These are phyloP conservation scores for Elsinoe batatas DNA, from an alignment of 2,329 filamentous ascomycete species.

Conservation along the genomic window DNA sequence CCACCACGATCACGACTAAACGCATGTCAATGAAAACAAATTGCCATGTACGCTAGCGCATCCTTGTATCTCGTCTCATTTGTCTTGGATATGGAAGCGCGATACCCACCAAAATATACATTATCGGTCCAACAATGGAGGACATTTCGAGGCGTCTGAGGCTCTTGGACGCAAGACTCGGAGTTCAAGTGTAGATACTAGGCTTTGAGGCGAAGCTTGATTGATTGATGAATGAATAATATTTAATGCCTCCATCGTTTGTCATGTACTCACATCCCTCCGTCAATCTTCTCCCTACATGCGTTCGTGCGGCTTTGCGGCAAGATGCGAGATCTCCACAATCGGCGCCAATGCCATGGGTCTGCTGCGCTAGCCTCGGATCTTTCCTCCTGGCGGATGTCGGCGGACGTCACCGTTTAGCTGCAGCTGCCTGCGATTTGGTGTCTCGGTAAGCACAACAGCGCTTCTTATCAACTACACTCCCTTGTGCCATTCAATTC, in stretches of 20 bases:
- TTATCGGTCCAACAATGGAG: neutral
- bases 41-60: neutral
- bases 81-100: neutral
- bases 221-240: neutral
- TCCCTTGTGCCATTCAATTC: neutral
- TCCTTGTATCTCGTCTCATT: neutral
- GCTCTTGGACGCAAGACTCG: neutral
- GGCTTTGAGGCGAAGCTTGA: neutral
- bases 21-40: neutral
- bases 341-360: neutral
- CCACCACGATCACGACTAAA: neutral
- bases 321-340: neutral
- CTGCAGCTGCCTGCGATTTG: neutral
- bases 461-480: neutral
- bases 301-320: neutral
- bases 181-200: neutral
- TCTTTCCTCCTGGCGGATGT: neutral
- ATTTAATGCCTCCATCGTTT: neutral
- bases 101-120: neutral
- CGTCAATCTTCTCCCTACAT: neutral
- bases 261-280: neutral
- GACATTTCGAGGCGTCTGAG: neutral
- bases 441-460: neutral
- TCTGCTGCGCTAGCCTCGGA: neutral
- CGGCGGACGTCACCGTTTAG: constrained; percentile 2